Evolutionary conservation across 2,329 filamentous ascomycete species (phyloP), one percentile per base, ranked within the genome.

Genomic region (Aureobasidium pullulans): DNA sequence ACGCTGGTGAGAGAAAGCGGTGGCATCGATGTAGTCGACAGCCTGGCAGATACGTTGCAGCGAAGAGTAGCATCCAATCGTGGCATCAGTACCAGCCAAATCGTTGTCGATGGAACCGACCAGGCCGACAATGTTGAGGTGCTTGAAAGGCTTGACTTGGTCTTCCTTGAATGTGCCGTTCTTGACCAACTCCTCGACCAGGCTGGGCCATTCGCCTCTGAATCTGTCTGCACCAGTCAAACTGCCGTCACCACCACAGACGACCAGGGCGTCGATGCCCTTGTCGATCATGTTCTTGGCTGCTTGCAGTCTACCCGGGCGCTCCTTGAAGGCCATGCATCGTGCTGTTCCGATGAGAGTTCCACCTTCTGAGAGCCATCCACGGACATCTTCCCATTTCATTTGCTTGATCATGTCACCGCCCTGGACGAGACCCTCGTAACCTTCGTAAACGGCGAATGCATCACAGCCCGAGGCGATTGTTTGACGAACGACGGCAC

Each of bases 21-120:
- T 97, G 19, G 93, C 92, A 75, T 99, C 93, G 67, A 99, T 96
- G 70, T 91, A 93, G 77, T 99, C 94, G 61, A 99, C 90, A 70
- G 93, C 90, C 72, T 96, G 89, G 76, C 93, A 97, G 67, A 99
- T 96, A 61, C 93, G 86, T 49, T 88, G 85, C 59, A 99, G 83
- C 28, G 94, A 94, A 44, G 92, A 96, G 77, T 96, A 97, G 73
- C 90, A 95, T 59, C 94, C 94, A 71, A 99, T 96, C 34, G 94
- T 99, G 61, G 94, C 93, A 74, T 99, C 94, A 11, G 94, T 99
- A 64, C 90, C 90, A 52, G 69, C 95, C 75, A 99, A 88, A 71
- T 99, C 94, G 71, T 99, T 99, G 80, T 99, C 94, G 70, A 99
- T 99, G 57, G 91, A 96, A 60, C 94, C 94, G 31, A 99, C 94